Conservation (phyloP, 192 early-diverging fungal genomes). For the Spizellomyces punctatus region DNA sequence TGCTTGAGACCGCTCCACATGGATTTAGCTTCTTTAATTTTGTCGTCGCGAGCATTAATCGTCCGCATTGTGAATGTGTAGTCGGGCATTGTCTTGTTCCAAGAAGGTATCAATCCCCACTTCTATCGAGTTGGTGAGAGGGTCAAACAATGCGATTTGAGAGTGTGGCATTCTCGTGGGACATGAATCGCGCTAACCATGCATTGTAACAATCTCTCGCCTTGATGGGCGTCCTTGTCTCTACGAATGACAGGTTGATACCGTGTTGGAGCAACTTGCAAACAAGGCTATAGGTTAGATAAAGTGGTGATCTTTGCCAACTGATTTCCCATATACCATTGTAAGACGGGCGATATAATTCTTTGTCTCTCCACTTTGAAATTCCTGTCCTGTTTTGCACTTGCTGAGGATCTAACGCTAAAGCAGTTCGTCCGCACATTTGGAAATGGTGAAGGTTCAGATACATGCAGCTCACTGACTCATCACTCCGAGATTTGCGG, state of each 20-base stretch:
- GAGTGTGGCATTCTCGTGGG: no score
- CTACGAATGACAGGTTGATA: slow-evolving; percentile 19
- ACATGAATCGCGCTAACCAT: slow-evolving; percentile 9
- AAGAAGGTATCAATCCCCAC: slow-evolving; percentile 41
- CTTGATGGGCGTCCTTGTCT: neutral
- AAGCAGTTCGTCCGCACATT: slow-evolving; percentile 8
- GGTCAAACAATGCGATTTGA: neutral
- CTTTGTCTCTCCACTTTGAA: slow-evolving; percentile 2
- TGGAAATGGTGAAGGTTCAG: neutral
- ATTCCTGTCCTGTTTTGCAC: slow-evolving; percentile 11
- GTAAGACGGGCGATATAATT: slow-evolving; percentile 22
- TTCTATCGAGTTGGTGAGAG: neutral
- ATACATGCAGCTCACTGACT: no score
- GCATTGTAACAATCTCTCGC: slow-evolving; percentile 6
- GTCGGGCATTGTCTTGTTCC: slow-evolving; percentile 25
- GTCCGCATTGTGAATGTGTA: slow-evolving; percentile 21
- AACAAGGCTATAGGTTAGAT: neutral
- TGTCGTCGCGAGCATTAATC: slow-evolving; percentile 53
- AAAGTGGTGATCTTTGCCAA: neutral
- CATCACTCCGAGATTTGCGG: no score
- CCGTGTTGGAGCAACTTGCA: slow-evolving; percentile 22
- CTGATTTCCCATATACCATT: slow-evolving; percentile 4
- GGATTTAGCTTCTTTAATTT: slow-evolving; percentile 21
- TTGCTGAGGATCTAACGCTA: slow-evolving; percentile 10
- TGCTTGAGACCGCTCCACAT: slow-evolving; percentile 40